Base-by-base conservation (phyloP, 192 early-diverging fungal species). In the Entomortierella lignicola region DNA sequence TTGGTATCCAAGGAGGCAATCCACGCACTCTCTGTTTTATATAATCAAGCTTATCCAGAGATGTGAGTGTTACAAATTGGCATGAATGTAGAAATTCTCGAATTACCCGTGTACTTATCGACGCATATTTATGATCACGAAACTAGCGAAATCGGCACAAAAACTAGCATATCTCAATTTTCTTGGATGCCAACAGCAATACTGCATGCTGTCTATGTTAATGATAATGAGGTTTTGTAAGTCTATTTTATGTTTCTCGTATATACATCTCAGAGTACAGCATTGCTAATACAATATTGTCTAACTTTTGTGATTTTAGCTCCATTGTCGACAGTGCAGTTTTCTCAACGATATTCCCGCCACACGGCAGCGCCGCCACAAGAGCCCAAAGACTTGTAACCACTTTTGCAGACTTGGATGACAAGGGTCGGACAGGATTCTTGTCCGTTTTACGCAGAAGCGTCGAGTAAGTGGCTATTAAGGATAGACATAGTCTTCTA, bases 191-290 rank as follows among this genome's bases (percentile, higher is more conserved):
- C 96, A 3, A 86, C 89, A 21, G 86, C 81, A 26, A 75, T 99
- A n/a, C 71, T 98, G 23, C 90, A 94, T 55, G 82, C 92, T n/a
- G 72, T 96, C 20, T 99, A 96, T 72, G 81, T 95, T 25, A 93
- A 94, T 66, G 96, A 97, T 52, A 69, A 84, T 4, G 93, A 96
- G n/a, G 83, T 91, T 7, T 89, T 85, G 91, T 93, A 85, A 72
- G 89, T 68, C 25, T 15, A 15, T 47, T 47, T 47, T 11, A 20
- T 47, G n/a, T n/a, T n/a, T n/a, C n/a, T n/a, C n/a, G n/a, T n/a
- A n/a, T n/a, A n/a, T n/a, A n/a, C n/a, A n/a, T n/a, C n/a, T n/a
- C n/a, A n/a, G n/a, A n/a, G n/a, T n/a, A n/a, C n/a, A n/a, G n/a
- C n/a, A n/a, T n/a, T n/a, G n/a, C 34, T 37, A 37, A 37, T 10